A percentile compares a stretch with the other conserved stretches of the same genome.
phyloP scores from a whole-genome alignment of 805 yeast genomes.

The Metschnikowia hibisci region DNA sequence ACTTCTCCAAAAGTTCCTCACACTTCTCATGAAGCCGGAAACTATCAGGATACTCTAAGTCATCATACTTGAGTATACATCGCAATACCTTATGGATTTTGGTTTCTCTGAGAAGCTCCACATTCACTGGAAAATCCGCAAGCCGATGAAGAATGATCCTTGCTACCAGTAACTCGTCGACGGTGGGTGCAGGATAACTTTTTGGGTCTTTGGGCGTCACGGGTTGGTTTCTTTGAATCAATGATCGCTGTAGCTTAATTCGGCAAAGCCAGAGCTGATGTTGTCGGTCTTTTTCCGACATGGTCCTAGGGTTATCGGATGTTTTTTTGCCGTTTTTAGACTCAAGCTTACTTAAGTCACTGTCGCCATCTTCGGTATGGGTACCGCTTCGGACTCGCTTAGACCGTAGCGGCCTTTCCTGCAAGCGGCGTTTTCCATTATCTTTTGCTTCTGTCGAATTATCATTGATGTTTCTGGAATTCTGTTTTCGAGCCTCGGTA shows the following conservation, averaged over 20 bases:
- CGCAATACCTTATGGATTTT: conserved; percentile 51
- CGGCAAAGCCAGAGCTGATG: conserved; percentile 48
- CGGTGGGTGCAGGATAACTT: conserved; percentile 37
- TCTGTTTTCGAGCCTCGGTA: background rate
- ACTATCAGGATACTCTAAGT: conserved; percentile 40
- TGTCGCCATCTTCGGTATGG: background rate
- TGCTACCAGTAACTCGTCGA: conserved; percentile 41
- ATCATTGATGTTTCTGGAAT: background rate
- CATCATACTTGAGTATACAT: conserved; percentile 40
- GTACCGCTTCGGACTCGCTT: conserved; percentile 2
- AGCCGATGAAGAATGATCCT: conserved; percentile 38
- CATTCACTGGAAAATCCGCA: conserved; percentile 40
- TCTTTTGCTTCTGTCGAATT: background rate
- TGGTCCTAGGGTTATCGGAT: conserved; percentile 7
- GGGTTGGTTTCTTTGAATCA: conserved; percentile 44
- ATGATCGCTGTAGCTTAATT: conserved; percentile 44
- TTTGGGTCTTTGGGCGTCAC: conserved; percentile 35
- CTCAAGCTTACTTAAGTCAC: background rate
- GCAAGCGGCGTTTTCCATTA: background rate
- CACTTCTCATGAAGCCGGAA: conserved; percentile 45
- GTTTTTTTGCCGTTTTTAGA: background rate
- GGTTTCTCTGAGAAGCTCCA: conserved; percentile 39
- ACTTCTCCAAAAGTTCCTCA: conserved; percentile 35
- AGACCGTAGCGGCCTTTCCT: conserved; percentile 1
- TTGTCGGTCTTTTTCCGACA: conserved; percentile 38